These are phyloP conservation scores for Sindora glabra DNA, from an alignment of 306 rosid species.

Conservation along the genomic window DNA sequence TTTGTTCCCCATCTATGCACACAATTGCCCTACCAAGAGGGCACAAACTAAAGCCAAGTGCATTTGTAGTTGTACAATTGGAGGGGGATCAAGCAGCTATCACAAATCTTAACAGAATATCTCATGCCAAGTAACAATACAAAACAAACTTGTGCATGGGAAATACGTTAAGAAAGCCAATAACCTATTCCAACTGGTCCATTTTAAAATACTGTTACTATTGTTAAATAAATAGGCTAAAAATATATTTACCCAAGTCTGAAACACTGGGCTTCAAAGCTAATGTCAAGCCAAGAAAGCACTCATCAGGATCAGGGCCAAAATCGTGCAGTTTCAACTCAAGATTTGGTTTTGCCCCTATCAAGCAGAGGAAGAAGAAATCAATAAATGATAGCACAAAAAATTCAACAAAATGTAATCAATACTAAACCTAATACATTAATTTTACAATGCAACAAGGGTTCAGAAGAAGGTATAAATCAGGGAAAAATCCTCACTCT, in stretches of 20 bases:
- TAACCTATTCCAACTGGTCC: neutral
- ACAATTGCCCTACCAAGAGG: neutral
- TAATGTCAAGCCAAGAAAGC: slow-evolving; percentile 85
- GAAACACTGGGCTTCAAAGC: slow-evolving; percentile 79
- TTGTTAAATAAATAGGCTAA: neutral
- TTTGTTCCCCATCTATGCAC: neutral
- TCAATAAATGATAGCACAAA: slow-evolving; percentile 5
- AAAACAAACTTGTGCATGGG: neutral
- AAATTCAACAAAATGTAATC: neutral
- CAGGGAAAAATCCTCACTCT: slow-evolving; percentile 32
- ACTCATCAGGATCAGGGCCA: slow-evolving; percentile 79
- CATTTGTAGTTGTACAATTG: too few species aligned
- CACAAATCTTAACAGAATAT: slow-evolving; percentile 2
- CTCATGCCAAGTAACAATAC: neutral
- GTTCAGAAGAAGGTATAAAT: neutral
- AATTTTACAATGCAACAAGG: slow-evolving; percentile 4
- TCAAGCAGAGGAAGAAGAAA: slow-evolving; percentile 11
- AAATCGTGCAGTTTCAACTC: slow-evolving; percentile 75
- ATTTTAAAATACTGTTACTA: neutral
- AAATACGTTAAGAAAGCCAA: neutral
- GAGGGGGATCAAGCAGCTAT: slow-evolving; percentile 2
- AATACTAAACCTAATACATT: neutral
- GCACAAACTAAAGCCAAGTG: neutral
- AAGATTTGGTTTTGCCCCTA: slow-evolving; percentile 74
- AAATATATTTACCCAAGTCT: slow-evolving; percentile 40